phyloP scores from a whole-genome alignment of 83 land plant genomes.

The Larix sibirica region DNA sequence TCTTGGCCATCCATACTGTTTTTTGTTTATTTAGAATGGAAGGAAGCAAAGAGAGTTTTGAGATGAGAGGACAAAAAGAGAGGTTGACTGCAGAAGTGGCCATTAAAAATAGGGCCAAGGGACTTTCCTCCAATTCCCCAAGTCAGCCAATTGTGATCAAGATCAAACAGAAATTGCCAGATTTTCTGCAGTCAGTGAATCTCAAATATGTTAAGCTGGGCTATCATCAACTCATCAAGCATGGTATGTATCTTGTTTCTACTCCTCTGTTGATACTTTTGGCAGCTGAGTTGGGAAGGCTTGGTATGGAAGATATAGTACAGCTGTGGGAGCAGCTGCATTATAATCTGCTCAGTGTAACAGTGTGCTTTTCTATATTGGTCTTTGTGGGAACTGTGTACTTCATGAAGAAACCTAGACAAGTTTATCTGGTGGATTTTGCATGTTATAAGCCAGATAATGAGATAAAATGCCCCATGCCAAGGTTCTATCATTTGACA shows the following conservation, averaged over 20 bases:
- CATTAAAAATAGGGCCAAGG: too few relatives aligned
- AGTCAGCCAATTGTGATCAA: constrained; percentile 24
- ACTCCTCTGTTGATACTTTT: constrained; percentile 18
- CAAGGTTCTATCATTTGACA: constrained; percentile 51
- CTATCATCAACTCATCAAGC: constrained; percentile 39
- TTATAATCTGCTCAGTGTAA: constrained; percentile 28
- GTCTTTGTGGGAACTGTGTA: constrained; percentile 39
- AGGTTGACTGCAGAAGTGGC: too few relatives aligned
- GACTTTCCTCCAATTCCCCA: too few relatives aligned
- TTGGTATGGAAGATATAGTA: constrained; percentile 11
- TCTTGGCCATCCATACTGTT: too few relatives aligned
- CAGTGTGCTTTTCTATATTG: constrained; percentile 12
- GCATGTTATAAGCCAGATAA: constrained; percentile 68
- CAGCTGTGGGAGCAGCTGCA: constrained; percentile 28
- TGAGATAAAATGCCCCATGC: constrained; percentile 33
- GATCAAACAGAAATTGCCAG: constrained; percentile 56
- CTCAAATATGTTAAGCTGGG: constrained; percentile 74
- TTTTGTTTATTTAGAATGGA: too few relatives aligned
- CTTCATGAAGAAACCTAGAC: constrained; percentile 39
- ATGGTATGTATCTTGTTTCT: constrained; percentile 26
- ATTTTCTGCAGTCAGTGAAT: constrained; percentile 71
- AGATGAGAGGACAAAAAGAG: too few relatives aligned
- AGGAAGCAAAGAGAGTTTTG: too few relatives aligned
- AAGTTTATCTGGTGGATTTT: constrained; percentile 66
- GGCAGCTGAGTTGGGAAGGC: neutral